Base-by-base conservation (phyloP, 2,329 filamentous ascomycete genomes). In the Aphanoascus verrucosus region DNA sequence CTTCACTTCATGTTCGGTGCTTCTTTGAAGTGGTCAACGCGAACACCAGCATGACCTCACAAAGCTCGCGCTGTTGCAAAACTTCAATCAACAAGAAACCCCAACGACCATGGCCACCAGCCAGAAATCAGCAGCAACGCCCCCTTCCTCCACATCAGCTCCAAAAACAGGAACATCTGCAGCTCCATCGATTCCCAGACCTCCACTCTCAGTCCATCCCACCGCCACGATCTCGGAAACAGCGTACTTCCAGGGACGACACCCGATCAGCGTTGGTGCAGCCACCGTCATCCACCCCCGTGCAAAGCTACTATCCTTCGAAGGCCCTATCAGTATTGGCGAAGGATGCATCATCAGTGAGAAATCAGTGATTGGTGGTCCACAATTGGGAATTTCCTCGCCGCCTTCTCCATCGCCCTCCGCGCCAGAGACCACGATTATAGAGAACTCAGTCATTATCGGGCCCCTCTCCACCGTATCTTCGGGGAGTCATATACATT, bases 211-310 rank as follows among this genome's bases (percentile, higher is more conserved):
- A 57, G 59, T 64, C 19, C 66, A 69, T 55, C 61, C 69, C 8
- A 66, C 63, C 12, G 62, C 69, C 7, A 69, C 67, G 34, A 65
- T 74, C 56, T 64, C 70, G 52, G 69, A 73, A 54, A 64, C 64
- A 3, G 63, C 63, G 3, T 62, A 66, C 31, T 66, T 73, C 58
- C 69, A 72, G 53, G 93, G 93, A 58, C 82, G 79, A 1, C 79
- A 94, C 65, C 83, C 82, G 1, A 87, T 98, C 58, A 84, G 81
- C 43, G 82, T 97, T 58, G 84, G 84, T 54, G 77, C 86, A 20
- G 83, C 88, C 63, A 84, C 82, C 2, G 80, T 96, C 5, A 72
- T 98, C n/a, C 91, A 97, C 63, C 90, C 93, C 1, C 86, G 90
- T 47, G 81, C 84, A 14, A 82, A 84, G 57, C 78, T 96, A 54